Base-by-base conservation (phyloP, 2,329 filamentous ascomycete genomes). In the Corniculantispora saksenae region DNA sequence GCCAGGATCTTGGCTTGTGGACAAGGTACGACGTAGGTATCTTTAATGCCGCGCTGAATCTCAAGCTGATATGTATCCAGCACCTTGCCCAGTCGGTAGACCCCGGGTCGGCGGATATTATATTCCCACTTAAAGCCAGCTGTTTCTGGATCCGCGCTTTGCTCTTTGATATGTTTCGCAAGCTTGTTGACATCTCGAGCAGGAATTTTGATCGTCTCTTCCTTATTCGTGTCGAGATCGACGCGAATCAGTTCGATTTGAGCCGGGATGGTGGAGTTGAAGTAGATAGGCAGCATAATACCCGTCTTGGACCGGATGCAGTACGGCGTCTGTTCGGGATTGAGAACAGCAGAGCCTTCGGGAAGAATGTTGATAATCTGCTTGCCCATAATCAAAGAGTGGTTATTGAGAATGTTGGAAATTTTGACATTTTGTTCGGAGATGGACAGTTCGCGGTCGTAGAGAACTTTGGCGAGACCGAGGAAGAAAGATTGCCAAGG, bases 351-450 rank as follows among this genome's bases (percentile, higher is more conserved):
- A 57, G 94, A 95, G 82, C 96, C 96, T 82, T 99, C 95, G 2
- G 95, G 95, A 63, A 99, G 82, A 73, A 99, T 97, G 75, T 99
- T 95, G 78, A 99, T 94, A 71, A 97, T 97, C 80, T 98, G 94
- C 76, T 93, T 95, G 73, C 95, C 95, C 79, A 97, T 86, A 69
- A 99, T 98, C 73, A 98, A 85, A 25, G 94, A 97, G 38, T 92
- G 87, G 75, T 98, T 97, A 75, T 97, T 92, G 67, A 97, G 82
- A 68, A 99, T 94, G 67, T 86, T 89, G 32, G 90, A 91, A 19
- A 94, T 88, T 74, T 97, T 97, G 75, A 99, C 94, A 73, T 89
- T 92, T 70, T 91, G 89, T 76, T 97, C 96, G n/a, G 92, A 95
- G 69, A 99, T 91, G 60, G 94, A 93, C 67, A 97, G 80, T 79